These are phyloP conservation scores for Prunus mume DNA, from an alignment of 306 rosid species.

Conservation along the genomic window DNA sequence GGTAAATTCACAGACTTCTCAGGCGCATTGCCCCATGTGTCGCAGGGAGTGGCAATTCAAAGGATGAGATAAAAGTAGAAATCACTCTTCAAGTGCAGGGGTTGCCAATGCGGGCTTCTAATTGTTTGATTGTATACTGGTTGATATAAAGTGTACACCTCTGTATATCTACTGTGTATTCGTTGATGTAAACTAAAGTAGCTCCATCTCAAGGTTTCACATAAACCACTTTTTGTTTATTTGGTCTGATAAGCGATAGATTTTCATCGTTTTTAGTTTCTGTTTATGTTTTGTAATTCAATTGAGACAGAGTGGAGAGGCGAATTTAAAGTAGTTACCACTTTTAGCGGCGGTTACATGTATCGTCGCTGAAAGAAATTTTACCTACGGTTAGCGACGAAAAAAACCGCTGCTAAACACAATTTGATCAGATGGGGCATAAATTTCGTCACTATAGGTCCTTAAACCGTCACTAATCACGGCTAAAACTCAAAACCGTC, in stretches of 20 bases:
- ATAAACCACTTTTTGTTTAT: neutral
- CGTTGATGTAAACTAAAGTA: neutral
- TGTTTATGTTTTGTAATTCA: no score
- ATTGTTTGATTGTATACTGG: neutral
- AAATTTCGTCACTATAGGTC: no score
- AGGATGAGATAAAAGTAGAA: slow-evolving; percentile 34
- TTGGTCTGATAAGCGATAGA: neutral
- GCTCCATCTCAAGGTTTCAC: neutral
- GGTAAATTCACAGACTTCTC: slow-evolving; percentile 84
- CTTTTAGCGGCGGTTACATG: neutral
- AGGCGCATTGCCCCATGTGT: slow-evolving; percentile 97
- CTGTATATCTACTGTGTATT: neutral
- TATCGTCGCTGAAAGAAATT: fast-evolving
- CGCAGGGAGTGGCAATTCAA: slow-evolving; percentile 89
- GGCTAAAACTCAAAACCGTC: no score
- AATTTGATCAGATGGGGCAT: no score
- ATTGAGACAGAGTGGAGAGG: neutral
- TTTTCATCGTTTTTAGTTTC: no score
- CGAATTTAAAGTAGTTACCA: neutral
- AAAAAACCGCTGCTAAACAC: neutral
- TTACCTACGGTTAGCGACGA: neutral
- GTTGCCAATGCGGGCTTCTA: neutral
- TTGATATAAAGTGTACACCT: neutral
- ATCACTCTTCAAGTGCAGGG: neutral
- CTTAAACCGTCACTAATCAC: no score